phyloP scores from a whole-genome alignment of 495 filamentous ascomycete species.

The Penicillium subrubescens region DNA sequence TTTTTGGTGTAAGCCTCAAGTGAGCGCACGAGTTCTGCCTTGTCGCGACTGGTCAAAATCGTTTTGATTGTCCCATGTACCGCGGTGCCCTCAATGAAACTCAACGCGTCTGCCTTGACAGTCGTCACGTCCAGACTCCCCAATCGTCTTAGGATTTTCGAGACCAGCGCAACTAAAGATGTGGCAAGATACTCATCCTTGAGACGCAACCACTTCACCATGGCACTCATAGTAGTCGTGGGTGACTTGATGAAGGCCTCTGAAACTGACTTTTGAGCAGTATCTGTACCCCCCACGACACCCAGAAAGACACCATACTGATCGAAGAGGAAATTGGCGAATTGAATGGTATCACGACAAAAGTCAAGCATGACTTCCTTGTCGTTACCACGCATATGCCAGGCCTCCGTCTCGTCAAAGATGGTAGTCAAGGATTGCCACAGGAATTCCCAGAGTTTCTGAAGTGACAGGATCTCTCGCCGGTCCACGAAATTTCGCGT shows the following conservation, averaged over 20 bases:
- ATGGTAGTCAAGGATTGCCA: conserved; percentile 80
- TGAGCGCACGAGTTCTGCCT: conserved; percentile 77
- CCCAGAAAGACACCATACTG: conserved; percentile 78
- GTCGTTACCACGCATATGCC: conserved; percentile 68
- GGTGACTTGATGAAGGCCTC: conserved; percentile 57
- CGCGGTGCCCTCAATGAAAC: conserved; percentile 62
- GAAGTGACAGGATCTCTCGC: conserved; percentile 63
- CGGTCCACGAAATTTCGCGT: conserved; percentile 57
- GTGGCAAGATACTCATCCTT: conserved; percentile 80
- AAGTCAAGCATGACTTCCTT: conserved; percentile 84
- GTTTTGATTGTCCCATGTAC: conserved; percentile 63
- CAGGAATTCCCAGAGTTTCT: conserved; percentile 76
- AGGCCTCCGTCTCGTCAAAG: conserved; percentile 79
- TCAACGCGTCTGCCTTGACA: conserved; percentile 60
- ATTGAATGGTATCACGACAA: conserved; percentile 89
- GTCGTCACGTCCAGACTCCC: conserved; percentile 66
- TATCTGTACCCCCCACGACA: conserved; percentile 55
- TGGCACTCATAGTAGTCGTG: conserved; percentile 60
- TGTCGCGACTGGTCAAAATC: conserved; percentile 73
- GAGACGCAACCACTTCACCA: conserved; percentile 82
- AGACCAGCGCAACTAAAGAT: conserved; percentile 66
- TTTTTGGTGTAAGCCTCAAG: conserved; percentile 74
- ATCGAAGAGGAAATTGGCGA: conserved; percentile 81
- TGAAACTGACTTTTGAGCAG: conserved; percentile 42
- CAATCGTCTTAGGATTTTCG: conserved; percentile 73